phyloP scores from a whole-genome alignment of 2,329 filamentous ascomycete species.

The Fusarium sp. region DNA sequence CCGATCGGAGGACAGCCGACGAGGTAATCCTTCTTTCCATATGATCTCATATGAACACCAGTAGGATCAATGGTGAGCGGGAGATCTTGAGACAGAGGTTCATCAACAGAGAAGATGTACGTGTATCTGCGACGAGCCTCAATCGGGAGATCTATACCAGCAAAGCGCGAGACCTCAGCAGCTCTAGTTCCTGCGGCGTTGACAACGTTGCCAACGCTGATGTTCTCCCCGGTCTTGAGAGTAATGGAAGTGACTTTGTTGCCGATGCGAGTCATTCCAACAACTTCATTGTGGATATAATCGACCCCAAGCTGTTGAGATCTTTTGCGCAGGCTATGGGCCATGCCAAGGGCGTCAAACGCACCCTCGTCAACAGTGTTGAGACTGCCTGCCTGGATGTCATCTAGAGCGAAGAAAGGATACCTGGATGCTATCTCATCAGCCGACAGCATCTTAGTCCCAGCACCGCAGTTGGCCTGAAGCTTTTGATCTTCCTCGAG shows the following conservation, averaged over 20 bases:
- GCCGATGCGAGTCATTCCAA: not conserved
- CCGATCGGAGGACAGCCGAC: slow-evolving; percentile 9
- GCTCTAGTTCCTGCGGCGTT: slow-evolving; percentile 11
- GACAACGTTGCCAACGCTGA: not conserved
- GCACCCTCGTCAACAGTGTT: slow-evolving; percentile 17
- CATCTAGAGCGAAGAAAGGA: slow-evolving; percentile 1
- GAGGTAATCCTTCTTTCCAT: slow-evolving; percentile 8
- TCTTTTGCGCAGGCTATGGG: not conserved
- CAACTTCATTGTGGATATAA: slow-evolving; percentile 18
- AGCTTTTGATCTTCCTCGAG: slow-evolving; percentile 10
- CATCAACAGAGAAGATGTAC: slow-evolving; percentile 14
- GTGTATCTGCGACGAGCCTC: slow-evolving; percentile 18
- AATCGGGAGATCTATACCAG: slow-evolving; percentile 4
- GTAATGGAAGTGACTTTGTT: not conserved
- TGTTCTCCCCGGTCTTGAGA: slow-evolving; percentile 6
- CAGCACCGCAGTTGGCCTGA: slow-evolving; percentile 3
- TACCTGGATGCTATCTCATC: slow-evolving; percentile 10
- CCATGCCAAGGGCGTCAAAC: slow-evolving; percentile 18
- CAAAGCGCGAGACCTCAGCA: not conserved
- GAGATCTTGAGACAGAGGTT: slow-evolving; percentile 7
- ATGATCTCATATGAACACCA: slow-evolving; percentile 21
- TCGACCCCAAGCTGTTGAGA: not conserved
- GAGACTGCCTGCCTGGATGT: slow-evolving; percentile 7
- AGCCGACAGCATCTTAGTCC: slow-evolving; percentile 1
- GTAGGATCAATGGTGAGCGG: slow-evolving; percentile 16